Conservation (phyloP, 2,329 filamentous ascomycete genomes). For the Fusarium begoniae region DNA sequence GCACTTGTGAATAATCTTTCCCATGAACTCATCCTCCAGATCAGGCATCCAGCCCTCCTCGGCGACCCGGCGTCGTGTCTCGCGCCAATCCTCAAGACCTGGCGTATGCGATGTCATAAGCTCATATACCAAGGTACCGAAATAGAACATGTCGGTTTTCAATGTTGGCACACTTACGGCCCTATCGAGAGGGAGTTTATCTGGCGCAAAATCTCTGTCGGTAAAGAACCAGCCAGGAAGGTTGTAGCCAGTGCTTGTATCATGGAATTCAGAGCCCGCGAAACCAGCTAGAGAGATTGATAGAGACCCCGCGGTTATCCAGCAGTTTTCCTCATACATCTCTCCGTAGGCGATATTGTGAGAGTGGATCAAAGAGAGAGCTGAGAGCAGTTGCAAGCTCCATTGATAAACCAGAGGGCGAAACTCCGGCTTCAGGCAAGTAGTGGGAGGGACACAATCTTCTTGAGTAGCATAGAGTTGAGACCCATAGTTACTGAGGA, state of each 20-base stretch:
- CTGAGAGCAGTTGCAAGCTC: neutral
- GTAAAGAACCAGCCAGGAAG: neutral
- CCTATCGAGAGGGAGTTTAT: no score
- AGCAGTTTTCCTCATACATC: neutral
- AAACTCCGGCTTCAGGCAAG: neutral
- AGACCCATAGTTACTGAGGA: neutral
- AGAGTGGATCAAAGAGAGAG: neutral
- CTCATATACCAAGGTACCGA: neutral
- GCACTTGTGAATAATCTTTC: neutral
- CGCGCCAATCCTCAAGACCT: neutral
- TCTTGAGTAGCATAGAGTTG: neutral
- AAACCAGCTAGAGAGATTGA: neutral
- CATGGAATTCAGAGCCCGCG: neutral
- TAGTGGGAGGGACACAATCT: fast-evolving
- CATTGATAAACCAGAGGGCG: neutral
- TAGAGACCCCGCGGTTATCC: neutral
- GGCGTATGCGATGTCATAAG: neutral
- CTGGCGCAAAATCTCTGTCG: no score
- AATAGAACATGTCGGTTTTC: no score
- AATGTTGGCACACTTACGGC: no score
- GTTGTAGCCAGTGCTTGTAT: neutral
- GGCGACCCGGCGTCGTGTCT: neutral
- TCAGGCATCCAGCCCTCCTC: neutral
- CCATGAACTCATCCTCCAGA: neutral
- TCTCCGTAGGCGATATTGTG: no score